Percentiles rank a stretch among this genome's conserved stretches.
Conservation (phyloP, 2,329 filamentous ascomycete species). For the Fusarium fracticaudum region DNA sequence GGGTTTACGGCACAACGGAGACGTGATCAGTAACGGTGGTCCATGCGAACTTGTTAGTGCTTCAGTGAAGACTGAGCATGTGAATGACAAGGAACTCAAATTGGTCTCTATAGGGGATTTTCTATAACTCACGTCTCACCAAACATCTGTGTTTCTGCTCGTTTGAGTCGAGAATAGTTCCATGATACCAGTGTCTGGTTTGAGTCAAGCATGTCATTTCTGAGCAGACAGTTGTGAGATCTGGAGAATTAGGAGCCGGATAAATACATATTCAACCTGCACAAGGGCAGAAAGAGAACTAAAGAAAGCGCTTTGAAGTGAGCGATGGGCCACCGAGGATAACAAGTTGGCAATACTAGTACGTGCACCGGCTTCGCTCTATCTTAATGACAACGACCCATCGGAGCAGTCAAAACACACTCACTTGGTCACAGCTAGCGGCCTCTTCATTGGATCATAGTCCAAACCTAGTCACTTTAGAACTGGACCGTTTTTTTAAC, state of each 20-base stretch:
- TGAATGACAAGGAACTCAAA: neutral
- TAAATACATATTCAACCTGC: neutral
- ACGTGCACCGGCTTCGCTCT: neutral
- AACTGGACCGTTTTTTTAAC: neutral
- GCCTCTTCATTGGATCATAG: slow-evolving; percentile 3
- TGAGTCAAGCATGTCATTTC: neutral
- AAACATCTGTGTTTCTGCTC: neutral
- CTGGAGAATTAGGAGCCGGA: neutral
- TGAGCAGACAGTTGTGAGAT: neutral
- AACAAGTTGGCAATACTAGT: neutral
- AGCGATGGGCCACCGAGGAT: neutral
- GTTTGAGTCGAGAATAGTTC: neutral
- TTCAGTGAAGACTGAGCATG: neutral
- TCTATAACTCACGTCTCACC: neutral
- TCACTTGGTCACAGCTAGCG: neutral
- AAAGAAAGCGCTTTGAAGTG: neutral
- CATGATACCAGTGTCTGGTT: neutral
- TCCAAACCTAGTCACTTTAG: neutral
- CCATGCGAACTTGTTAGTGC: neutral
- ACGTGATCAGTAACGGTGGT: neutral
- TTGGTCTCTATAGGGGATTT: neutral
- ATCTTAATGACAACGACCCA: neutral
- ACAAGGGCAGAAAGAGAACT: neutral
- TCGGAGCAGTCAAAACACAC: neutral
- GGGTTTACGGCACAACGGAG: slow-evolving; percentile 10